Conservation (phyloP, 1,284 basidiomycete genomes). For the Pseudozyma flocculosa region DNA sequence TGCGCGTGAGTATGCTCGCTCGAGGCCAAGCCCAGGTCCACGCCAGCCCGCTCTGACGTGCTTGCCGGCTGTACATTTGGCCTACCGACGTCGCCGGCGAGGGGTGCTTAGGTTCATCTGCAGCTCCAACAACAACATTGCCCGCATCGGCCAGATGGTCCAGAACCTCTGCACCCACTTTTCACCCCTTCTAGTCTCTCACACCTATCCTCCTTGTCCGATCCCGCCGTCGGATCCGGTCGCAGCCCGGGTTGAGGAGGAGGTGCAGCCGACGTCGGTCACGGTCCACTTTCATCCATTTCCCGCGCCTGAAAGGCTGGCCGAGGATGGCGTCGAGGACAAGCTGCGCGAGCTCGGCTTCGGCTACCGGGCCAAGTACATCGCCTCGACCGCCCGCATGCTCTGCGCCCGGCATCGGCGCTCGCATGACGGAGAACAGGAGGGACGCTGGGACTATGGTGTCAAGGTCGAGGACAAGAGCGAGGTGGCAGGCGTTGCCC, state of each 20-base stretch:
- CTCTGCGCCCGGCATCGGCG: slow-evolving; percentile 63
- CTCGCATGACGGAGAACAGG: neutral
- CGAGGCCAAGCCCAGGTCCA: no score
- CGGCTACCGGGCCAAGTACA: slow-evolving; percentile 90
- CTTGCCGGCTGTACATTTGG: no score
- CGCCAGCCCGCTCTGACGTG: no score
- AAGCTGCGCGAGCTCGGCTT: slow-evolving; percentile 79
- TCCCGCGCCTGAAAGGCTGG: slow-evolving; percentile 73
- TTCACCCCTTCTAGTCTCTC: slow-evolving; percentile 65
- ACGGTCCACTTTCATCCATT: slow-evolving; percentile 73
- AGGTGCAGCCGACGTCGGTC: neutral
- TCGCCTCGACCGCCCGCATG: slow-evolving; percentile 78
- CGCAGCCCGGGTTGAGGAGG: slow-evolving; percentile 28
- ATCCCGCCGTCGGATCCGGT: slow-evolving; percentile 7
- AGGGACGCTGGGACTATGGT: slow-evolving; percentile 1
- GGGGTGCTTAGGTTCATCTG: slow-evolving; percentile 98
- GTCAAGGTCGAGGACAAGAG: neutral
- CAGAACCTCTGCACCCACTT: slow-evolving; percentile 57
- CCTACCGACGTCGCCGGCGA: no score
- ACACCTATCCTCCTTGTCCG: slow-evolving; percentile 47
- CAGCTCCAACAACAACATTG: slow-evolving; percentile 91
- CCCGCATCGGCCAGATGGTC: slow-evolving; percentile 57
- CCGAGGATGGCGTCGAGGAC: slow-evolving; percentile 63
- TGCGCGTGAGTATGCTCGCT: slow-evolving; percentile 25
- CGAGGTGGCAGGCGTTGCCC: no score